Evolutionary conservation across 139 green algal genomes (phyloP).

Genomic region (Trebouxia sp.): DNA sequence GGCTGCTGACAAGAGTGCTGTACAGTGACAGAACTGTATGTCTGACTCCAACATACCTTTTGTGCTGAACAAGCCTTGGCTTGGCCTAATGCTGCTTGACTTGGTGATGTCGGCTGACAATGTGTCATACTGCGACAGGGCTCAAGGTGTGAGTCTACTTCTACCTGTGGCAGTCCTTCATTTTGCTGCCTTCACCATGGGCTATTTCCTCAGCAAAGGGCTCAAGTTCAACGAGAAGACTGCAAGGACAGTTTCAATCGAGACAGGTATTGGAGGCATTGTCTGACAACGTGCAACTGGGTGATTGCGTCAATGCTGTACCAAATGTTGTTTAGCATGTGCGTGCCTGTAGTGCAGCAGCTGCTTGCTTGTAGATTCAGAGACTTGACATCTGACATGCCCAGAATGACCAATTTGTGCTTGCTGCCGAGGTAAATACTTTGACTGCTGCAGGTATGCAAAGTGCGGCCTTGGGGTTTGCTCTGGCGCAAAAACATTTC

Average conservation of each 20-base stretch:
- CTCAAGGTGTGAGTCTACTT: slow-evolving; percentile 46
- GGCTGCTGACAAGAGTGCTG: too few relatives aligned
- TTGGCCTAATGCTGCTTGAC: too few relatives aligned
- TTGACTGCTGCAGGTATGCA: slow-evolving; percentile 61
- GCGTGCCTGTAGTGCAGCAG: not conserved
- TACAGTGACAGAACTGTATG: not conserved
- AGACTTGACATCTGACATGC: not conserved
- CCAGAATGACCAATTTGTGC: not conserved
- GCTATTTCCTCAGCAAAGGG: slow-evolving; percentile 64
- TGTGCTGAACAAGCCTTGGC: too few relatives aligned
- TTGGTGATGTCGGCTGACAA: not conserved
- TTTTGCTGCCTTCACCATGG: slow-evolving; percentile 59
- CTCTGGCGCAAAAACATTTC: slow-evolving; percentile 76
- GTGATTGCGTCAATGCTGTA: too few relatives aligned
- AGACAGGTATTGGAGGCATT: slow-evolving; percentile 47
- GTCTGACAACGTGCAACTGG: too few relatives aligned
- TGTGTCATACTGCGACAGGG: slow-evolving; percentile 20
- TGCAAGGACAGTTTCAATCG: slow-evolving; percentile 69
- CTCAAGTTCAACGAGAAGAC: slow-evolving; percentile 64
- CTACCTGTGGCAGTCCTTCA: slow-evolving; percentile 65
- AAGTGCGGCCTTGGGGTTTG: slow-evolving; percentile 71
- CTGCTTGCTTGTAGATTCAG: not conserved
- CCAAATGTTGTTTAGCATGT: not conserved
- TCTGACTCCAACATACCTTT: too few relatives aligned
- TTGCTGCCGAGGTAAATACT: not conserved